Percentiles rank a stretch among this genome's conserved stretches.
These are phyloP conservation scores for Phyllosticta citribraziliensis DNA, from an alignment of 2,329 filamentous ascomycete genomes.

Conservation along the genomic window DNA sequence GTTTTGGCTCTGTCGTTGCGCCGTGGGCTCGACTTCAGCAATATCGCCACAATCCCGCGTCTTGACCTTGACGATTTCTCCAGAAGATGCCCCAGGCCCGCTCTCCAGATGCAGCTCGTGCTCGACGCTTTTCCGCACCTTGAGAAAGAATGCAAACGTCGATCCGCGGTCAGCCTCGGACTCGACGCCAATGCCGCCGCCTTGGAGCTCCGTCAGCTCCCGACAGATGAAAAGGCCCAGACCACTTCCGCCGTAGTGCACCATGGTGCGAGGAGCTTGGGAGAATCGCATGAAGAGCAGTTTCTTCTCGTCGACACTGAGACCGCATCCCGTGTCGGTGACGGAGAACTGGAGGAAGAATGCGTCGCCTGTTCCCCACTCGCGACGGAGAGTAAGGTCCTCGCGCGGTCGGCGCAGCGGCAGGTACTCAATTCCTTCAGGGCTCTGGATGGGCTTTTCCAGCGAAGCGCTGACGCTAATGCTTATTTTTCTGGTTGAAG, in stretches of 20 bases:
- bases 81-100: background rate
- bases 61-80: background rate
- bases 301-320: conserved; percentile 22
- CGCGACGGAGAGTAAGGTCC: conserved; percentile 11
- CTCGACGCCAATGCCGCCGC: conserved; percentile 61
- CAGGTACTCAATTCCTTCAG: conserved; percentile 7
- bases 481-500: conserved; percentile 20
- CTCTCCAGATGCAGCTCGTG: background rate
- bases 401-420: conserved; percentile 4
- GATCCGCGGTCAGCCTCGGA: conserved; percentile 54
- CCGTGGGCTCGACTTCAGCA: background rate
- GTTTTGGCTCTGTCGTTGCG: conserved; percentile 5
- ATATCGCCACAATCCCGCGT: background rate
- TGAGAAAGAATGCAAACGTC: conserved; percentile 63
- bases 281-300: conserved; percentile 21
- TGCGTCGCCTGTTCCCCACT: conserved; percentile 21
- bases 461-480: conserved; percentile 21
- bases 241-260: conserved; percentile 64
- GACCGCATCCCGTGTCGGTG: conserved; percentile 23
- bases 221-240: conserved; percentile 65
- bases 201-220: conserved; percentile 62
- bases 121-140: conserved; percentile 40
- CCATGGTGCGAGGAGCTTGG: conserved; percentile 49
- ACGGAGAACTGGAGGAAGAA: conserved; percentile 23
- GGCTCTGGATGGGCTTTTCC: conserved; percentile 3